Evolutionary conservation across 495 filamentous ascomycete genomes (phyloP).

Genomic region (Lepraria neglecta): DNA sequence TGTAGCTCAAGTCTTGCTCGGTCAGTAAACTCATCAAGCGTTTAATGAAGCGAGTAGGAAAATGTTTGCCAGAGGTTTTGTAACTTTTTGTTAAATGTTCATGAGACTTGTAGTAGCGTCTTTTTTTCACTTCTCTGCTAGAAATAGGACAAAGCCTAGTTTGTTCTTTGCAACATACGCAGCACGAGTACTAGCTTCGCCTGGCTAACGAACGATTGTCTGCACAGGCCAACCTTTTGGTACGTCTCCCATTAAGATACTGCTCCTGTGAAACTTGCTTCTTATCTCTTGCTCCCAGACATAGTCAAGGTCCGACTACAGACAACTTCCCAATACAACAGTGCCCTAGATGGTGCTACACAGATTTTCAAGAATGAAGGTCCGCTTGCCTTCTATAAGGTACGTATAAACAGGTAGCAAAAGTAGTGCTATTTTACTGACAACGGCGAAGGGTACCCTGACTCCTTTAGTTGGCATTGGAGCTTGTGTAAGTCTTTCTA

Average conservation of each 20-base stretch:
- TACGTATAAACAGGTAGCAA: slow-evolving; percentile 3
- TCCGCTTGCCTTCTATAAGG: slow-evolving; percentile 88
- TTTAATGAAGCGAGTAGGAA: not conserved
- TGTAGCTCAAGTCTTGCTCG: slow-evolving; percentile 88
- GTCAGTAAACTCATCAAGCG: slow-evolving; percentile 47
- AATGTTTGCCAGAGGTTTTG: too few relatives aligned
- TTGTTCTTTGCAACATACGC: not conserved
- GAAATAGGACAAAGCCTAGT: not conserved
- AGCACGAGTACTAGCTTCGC: not conserved
- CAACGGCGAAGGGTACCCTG: slow-evolving; percentile 58
- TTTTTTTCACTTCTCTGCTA: not conserved
- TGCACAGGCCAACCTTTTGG: slow-evolving; percentile 83
- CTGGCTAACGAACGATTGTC: not conserved
- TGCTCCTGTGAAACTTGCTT: not conserved
- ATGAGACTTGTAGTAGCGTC: not conserved
- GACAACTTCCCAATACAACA: slow-evolving; percentile 73
- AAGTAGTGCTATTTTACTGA: not conserved
- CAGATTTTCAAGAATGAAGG: slow-evolving; percentile 87
- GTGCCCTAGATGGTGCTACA: slow-evolving; percentile 69
- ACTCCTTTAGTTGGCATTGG: slow-evolving; percentile 96
- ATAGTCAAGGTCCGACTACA: slow-evolving; percentile 98
- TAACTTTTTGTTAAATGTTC: not conserved
- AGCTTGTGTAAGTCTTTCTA: slow-evolving; percentile 62
- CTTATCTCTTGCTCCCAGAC: slow-evolving; percentile 43
- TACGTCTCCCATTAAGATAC: slow-evolving; percentile 28